Evolutionary conservation across 305 asterid species (phyloP), one percentile per base, ranked within the genome.

Genomic region (Fraxinus angustifolia): DNA sequence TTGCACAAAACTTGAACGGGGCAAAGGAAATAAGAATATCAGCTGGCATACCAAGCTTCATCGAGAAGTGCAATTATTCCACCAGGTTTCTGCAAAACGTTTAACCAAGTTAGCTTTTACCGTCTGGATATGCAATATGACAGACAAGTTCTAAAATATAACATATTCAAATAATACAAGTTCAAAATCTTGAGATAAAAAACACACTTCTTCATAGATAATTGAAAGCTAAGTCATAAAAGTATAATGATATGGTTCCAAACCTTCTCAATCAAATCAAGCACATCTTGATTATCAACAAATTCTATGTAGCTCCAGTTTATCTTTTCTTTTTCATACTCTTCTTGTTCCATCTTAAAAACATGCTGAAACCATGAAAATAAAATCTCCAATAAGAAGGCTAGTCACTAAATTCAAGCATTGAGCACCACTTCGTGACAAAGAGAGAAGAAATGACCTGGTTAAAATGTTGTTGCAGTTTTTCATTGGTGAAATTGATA

Each of bases 221-320:
- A 60, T 78, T 40, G 68, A 36, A 79, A 70, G 83, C 30, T 17
- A 62, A 84, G 80, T 65, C 80, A 82, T 58, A 71, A 73, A 31
- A 78, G 36, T 26, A 79, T 56, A 67, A 83, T 38, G 34, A 30
- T 48, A 50, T 33, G 48, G 79, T 34, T 72, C 81, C 83, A 80
- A 74, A 96, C 99, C 98, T 96, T 96, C 89, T 96, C 99, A 79
- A 94, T 96, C 82, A 96, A 88, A 89, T 96, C 99, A 85, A 96
- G 92, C 84, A 96, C 98, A 85, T 96, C 99, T 92, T 96, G 99
- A 89, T 96, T 96, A 88, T 96, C 98, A 82, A 96, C 98, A 88
- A 96, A 96, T 90, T 96, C 99, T 80, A 96, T 96, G 89, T 96
- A 96, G 96, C 98, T 96, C 99, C 99, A 96, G 83, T 96, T 87